phyloP scores from a whole-genome alignment of 306 rosid genomes.

The Fagus crenata region DNA sequence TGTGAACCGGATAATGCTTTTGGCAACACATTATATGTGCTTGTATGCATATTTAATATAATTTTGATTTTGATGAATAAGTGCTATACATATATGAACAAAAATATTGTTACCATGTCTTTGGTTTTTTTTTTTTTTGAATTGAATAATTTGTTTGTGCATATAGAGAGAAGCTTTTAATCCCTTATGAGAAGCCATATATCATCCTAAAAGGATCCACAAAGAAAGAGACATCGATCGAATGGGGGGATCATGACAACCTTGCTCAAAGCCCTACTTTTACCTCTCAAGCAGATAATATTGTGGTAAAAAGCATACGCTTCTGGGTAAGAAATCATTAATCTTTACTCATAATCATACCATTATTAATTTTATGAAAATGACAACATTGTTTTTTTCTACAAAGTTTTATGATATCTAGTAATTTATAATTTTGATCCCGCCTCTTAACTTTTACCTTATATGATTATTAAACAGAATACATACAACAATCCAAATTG shows the following conservation, averaged over 20 bases:
- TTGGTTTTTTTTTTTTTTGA: no score
- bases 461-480: conserved; percentile 35
- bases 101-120: neutral
- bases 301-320: conserved; percentile 52
- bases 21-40: no score
- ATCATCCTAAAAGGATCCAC: conserved; percentile 60
- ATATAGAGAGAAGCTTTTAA: conserved; percentile 60
- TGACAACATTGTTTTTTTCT: no score
- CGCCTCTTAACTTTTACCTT: neutral
- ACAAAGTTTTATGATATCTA: no score
- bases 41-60: no score
- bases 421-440: neutral
- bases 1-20: no score
- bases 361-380: no score
- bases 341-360: no score
- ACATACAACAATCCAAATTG: conserved; percentile 47
- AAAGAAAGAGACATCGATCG: conserved; percentile 46
- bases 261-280: conserved; percentile 65
- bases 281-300: conserved; percentile 44
- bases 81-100: no score
- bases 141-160: neutral
- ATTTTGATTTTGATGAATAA: no score
- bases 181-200: conserved; percentile 60
- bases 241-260: conserved; percentile 62
- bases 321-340: conserved; percentile 51